Percentiles rank a stretch among this genome's conserved stretches.
Evolutionary conservation across 768 basidiomycete species (phyloP).

Genomic region (Flagelloscypha sp.): DNA sequence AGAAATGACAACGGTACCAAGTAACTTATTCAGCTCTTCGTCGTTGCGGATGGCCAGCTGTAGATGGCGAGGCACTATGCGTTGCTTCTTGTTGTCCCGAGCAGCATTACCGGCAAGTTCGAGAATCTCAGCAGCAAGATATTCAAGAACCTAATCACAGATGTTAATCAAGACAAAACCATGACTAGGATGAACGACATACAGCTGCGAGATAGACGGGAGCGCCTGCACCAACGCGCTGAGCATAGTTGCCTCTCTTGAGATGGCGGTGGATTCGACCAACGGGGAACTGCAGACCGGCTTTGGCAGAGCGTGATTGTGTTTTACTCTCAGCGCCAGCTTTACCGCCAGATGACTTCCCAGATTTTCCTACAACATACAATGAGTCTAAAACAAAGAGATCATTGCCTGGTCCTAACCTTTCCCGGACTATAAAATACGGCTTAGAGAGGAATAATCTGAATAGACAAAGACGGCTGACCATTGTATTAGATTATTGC

Average conservation of each 20-base stretch:
- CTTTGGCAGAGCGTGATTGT: constrained; percentile 65
- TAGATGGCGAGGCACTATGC: constrained; percentile 92
- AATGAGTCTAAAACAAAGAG: constrained; percentile 6
- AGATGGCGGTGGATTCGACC: constrained; percentile 89
- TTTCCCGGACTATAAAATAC: constrained; percentile 30
- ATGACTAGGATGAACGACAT: not conserved
- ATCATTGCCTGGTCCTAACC: constrained; percentile 14
- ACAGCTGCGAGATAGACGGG: constrained; percentile 31
- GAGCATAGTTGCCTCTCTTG: constrained; percentile 80
- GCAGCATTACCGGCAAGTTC: constrained; percentile 89
- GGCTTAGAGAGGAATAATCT: constrained; percentile 1
- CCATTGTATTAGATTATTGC: no score
- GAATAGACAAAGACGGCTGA: not conserved
- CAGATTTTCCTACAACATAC: constrained; percentile 33
- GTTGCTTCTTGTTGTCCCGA: constrained; percentile 89
- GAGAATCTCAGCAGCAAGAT: constrained; percentile 88
- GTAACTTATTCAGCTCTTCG: no score
- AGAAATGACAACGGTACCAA: constrained; percentile 22
- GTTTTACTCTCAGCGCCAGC: constrained; percentile 44
- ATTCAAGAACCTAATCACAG: constrained; percentile 87
- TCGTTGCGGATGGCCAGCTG: constrained; percentile 94
- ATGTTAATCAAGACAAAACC: constrained; percentile 39
- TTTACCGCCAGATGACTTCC: constrained; percentile 69
- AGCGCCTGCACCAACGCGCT: constrained; percentile 83
- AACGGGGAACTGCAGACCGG: constrained; percentile 82